Evolutionary conservation across 257 asterid species (phyloP), one percentile per base, ranked within the genome.

Genomic region (Lavandula angustifolia): DNA sequence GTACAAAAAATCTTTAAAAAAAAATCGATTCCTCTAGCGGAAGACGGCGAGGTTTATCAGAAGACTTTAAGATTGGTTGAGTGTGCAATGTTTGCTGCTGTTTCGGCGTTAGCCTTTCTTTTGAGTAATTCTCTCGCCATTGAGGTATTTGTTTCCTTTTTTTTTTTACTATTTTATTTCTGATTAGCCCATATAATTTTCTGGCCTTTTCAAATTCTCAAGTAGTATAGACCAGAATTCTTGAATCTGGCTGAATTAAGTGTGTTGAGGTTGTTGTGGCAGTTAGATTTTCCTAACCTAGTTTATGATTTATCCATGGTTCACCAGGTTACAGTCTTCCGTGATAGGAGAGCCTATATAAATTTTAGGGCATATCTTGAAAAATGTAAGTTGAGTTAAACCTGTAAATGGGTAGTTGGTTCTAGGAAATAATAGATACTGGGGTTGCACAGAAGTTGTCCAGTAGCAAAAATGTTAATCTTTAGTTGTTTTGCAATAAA

Each of bases 41-140:
- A 80, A 60, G 99, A 87, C 67, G 96, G 99, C 6, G 83, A 81
- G 75, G 95, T 94, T 73, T 87, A 85, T 76, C 89, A 81, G 81
- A 90, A 80, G 73, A 94, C 97, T 11, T 67, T 94, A 17, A 68
- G 97, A 75, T 75, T 90, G 69, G 97, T 94, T 69, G 97, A 94
- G 70, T 82, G 96, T 75, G 89, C 99, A n/a, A 90, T 94, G 97
- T 87, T 94, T 64, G 92, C 97, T 66, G 97, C 96, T 66, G 89
- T 90, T 69, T 87, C 97, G 47, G 99, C 94, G 3, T 64, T 94
- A 70, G 87, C 97, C 54, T 90, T 87, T 87, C 85, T 90, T 4
- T 83, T 94, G 85, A 90, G 97, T 62, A 94, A 81, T 69, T 94
- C 99, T 62, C 94, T 94, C 33, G 91, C 95, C 55, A 79, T 90